phyloP scores from a whole-genome alignment of 805 yeast species.

The Yarrowia deformans region DNA sequence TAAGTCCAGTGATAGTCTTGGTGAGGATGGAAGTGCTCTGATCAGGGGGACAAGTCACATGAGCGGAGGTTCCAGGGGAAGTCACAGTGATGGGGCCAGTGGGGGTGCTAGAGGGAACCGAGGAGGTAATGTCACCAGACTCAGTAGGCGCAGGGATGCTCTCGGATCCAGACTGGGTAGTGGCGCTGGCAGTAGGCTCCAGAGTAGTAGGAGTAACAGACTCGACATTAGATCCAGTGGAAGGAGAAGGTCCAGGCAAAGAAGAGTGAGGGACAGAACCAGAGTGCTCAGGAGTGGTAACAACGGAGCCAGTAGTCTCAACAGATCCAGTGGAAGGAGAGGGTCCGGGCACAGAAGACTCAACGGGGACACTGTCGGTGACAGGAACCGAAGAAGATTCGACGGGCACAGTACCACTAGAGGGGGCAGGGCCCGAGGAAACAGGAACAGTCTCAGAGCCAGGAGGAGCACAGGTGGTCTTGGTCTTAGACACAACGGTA shows the following conservation, averaged over 20 bases:
- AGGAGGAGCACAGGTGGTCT: slow-evolving; percentile 10
- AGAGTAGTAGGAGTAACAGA: slow-evolving; percentile 9
- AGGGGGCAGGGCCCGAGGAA: not conserved
- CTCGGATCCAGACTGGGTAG: slow-evolving; percentile 12
- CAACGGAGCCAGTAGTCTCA: not conserved
- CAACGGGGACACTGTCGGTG: no score
- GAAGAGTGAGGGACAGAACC: not conserved
- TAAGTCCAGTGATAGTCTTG: slow-evolving; percentile 9
- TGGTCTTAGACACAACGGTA: slow-evolving; percentile 7
- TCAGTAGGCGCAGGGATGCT: not conserved
- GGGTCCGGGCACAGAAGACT: no score
- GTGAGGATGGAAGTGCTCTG: slow-evolving; percentile 9
- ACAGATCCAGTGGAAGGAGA: not conserved
- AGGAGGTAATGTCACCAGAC: not conserved
- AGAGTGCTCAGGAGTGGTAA: not conserved
- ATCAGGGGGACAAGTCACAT: slow-evolving; percentile 14
- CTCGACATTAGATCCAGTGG: not conserved
- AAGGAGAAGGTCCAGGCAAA: not conserved
- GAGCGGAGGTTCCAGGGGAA: not conserved
- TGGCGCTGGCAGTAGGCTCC: slow-evolving; percentile 19
- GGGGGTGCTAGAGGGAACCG: not conserved
- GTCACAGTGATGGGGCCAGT: slow-evolving; percentile 17
- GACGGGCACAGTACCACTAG: not conserved
- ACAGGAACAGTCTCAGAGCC: slow-evolving; percentile 2
- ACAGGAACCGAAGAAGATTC: no score